These are phyloP conservation scores for Cubamyces lactineus DNA, from an alignment of 768 basidiomycete genomes.

Conservation along the genomic window DNA sequence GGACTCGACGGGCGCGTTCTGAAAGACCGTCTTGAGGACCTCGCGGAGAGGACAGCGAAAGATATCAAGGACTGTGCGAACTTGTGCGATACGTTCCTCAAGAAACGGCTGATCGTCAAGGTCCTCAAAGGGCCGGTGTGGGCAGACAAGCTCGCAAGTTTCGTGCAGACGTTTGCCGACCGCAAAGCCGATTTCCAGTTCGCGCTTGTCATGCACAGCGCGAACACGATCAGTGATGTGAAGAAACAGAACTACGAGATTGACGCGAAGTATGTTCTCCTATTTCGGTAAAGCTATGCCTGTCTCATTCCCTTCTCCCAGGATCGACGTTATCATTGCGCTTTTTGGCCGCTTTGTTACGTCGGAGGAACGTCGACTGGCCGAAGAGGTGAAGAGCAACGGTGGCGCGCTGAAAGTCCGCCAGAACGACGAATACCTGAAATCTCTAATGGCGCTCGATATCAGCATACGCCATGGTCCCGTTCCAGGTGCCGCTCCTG, in stretches of 20 bases:
- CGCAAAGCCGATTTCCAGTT: conserved; percentile 41
- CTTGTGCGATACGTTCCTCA: conserved; percentile 47
- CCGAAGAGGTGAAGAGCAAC: neutral
- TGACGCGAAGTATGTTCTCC: conserved; percentile 14
- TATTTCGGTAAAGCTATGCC: neutral
- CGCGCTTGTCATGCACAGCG: conserved; percentile 43
- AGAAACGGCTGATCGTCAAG: conserved; percentile 46
- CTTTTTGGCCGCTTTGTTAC: neutral
- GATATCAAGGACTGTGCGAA: conserved; percentile 50
- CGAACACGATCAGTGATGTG: conserved; percentile 12
- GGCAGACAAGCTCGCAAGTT: conserved; percentile 43
- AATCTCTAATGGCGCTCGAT: neutral
- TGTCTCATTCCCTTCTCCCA: neutral
- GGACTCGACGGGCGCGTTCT: conserved; percentile 40
- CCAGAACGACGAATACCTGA: neutral
- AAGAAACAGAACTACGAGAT: conserved; percentile 2
- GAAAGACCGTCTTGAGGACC: conserved; percentile 36
- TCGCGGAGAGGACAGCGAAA: conserved; percentile 37
- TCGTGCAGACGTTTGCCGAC: conserved; percentile 38
- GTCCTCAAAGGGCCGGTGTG: conserved; percentile 40
- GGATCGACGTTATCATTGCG: conserved; percentile 6
- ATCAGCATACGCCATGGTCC: neutral
- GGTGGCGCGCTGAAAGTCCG: conserved; percentile 6
- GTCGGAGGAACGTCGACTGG: neutral
- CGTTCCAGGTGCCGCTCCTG: neutral